phyloP scores from a whole-genome alignment of 2,329 filamentous ascomycete genomes.

The Teratosphaeria viscida region DNA sequence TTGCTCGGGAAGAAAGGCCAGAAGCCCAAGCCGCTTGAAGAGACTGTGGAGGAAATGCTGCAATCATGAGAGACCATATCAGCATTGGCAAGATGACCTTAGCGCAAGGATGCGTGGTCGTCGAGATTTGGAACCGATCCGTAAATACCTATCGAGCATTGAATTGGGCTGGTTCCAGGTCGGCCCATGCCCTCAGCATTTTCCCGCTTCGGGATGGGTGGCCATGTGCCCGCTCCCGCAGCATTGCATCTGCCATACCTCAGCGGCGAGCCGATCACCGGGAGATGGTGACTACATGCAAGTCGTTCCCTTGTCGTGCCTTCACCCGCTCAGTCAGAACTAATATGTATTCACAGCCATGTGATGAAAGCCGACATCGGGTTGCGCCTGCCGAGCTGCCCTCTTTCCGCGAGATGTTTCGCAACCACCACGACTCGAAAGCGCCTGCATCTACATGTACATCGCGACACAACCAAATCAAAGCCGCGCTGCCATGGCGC shows the following conservation, averaged over 20 bases:
- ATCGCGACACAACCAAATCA: not conserved
- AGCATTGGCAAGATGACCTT: too few relatives aligned
- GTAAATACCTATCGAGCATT: too few relatives aligned
- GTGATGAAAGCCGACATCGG: not conserved
- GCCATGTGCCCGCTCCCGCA: too few relatives aligned
- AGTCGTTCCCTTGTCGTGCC: too few relatives aligned
- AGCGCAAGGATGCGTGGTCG: not conserved
- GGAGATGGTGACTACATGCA: too few relatives aligned
- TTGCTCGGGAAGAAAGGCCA: conserved; percentile 27
- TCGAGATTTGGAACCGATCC: too few relatives aligned
- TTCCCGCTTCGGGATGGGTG: too few relatives aligned
- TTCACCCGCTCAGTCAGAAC: not conserved
- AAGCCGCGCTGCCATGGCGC: not conserved
- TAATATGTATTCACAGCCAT: not conserved
- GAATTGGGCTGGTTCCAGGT: too few relatives aligned
- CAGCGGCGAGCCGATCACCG: too few relatives aligned
- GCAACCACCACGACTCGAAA: too few relatives aligned
- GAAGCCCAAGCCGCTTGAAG: conserved; percentile 28
- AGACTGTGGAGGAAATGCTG: conserved; percentile 34
- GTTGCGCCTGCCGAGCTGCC: not conserved
- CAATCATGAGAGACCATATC: not conserved
- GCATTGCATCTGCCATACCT: too few relatives aligned
- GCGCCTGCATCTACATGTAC: not conserved
- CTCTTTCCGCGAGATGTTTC: not conserved
- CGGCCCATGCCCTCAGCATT: too few relatives aligned